phyloP scores from a whole-genome alignment of 73 alveolate genomes.

The Tetrahymena malaccensis region DNA sequence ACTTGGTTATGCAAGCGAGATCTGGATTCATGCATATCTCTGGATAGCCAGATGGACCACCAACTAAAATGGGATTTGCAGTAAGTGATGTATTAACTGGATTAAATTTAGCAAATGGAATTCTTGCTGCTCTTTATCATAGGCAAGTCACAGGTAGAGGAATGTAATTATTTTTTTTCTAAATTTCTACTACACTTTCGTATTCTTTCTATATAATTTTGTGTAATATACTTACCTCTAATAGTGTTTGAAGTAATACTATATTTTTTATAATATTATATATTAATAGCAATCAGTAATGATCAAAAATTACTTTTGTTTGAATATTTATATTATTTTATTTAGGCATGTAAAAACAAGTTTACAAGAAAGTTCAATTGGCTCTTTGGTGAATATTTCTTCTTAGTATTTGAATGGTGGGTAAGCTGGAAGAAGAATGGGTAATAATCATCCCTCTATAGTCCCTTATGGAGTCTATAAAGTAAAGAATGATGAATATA shows the following conservation, averaged over 20 bases:
- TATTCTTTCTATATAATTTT: too few relatives aligned
- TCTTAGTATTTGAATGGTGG: constrained; percentile 53
- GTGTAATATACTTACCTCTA: too few relatives aligned
- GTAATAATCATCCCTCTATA: constrained; percentile 67
- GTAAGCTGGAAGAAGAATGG: constrained; percentile 52
- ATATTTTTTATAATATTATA: too few relatives aligned
- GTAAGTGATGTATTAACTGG: constrained; percentile 71
- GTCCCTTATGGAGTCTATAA: constrained; percentile 56
- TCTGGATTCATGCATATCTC: constrained; percentile 69
- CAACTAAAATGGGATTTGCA: constrained; percentile 70
- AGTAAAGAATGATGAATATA: constrained; percentile 39
- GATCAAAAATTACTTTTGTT: too few relatives aligned
- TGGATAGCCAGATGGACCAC: constrained; percentile 63
- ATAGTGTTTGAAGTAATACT: too few relatives aligned
- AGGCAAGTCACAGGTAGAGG: constrained; percentile 64
- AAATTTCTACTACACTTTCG: neutral
- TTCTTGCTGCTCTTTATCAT: constrained; percentile 58
- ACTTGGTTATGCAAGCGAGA: constrained; percentile 64
- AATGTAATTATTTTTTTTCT: neutral
- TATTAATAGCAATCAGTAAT: neutral
- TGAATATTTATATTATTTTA: neutral
- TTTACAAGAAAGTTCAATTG: constrained; percentile 48
- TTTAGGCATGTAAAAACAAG: constrained; percentile 42
- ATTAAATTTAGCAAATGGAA: constrained; percentile 38
- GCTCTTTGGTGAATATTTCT: constrained; percentile 53